Evolutionary conservation across 441 rosid genomes (phyloP).

Genomic region (Bruguiera hainesii): DNA sequence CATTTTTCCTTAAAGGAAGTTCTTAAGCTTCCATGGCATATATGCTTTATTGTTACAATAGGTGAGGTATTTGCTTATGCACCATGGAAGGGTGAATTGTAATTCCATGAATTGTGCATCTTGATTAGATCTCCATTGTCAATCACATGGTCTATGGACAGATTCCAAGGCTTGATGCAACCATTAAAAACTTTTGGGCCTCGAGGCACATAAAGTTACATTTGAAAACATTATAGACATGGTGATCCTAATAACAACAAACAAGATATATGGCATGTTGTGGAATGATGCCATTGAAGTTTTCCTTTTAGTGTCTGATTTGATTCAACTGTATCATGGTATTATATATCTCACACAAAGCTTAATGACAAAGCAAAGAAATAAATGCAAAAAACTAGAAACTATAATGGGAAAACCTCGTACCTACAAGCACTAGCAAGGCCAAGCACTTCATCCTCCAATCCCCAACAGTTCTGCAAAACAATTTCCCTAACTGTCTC

Average conservation of each 20-base stretch:
- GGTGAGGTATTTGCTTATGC: not conserved
- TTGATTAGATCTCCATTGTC: not conserved
- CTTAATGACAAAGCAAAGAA: not conserved
- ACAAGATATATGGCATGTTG: too few species aligned
- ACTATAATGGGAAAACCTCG: constrained; percentile 9
- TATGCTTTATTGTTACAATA: too few species aligned
- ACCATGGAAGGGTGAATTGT: not conserved
- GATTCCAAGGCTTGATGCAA: not conserved
- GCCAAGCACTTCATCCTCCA: constrained; percentile 62
- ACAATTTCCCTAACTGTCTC: constrained; percentile 53
- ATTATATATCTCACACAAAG: not conserved
- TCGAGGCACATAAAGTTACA: not conserved
- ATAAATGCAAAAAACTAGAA: not conserved
- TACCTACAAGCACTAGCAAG: constrained; percentile 64
- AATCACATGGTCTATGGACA: too few species aligned
- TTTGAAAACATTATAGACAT: not conserved
- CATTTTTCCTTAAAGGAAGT: not conserved
- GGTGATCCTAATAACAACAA: too few species aligned
- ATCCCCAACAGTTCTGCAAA: constrained; percentile 74
- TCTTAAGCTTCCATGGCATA: not conserved
- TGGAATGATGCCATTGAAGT: too few species aligned
- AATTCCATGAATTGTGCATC: not conserved
- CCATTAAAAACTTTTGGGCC: not conserved
- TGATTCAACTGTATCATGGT: too few species aligned
- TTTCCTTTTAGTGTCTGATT: too few species aligned